Evolutionary conservation across 106 monocot genomes (phyloP).

Genomic region (Alisma plantagoaquatica): DNA sequence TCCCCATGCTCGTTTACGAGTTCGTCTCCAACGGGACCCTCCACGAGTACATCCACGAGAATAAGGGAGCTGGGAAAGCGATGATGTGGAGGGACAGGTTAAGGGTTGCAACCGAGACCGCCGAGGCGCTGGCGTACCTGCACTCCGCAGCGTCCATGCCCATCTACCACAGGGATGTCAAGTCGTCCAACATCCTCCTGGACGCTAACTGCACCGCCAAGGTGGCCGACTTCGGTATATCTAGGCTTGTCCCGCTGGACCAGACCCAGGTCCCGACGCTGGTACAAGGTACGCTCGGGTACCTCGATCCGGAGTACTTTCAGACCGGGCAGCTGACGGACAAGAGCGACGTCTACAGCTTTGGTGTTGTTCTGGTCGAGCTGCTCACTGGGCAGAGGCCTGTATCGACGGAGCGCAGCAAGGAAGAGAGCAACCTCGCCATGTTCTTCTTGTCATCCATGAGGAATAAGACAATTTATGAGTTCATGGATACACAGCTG

Average conservation of each 20-base stretch:
- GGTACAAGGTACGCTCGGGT: constrained; percentile 30
- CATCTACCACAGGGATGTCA: constrained; percentile 44
- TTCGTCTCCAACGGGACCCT: constrained; percentile 21
- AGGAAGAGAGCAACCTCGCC: constrained; percentile 20
- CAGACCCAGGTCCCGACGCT: constrained; percentile 15
- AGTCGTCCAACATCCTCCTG: constrained; percentile 35
- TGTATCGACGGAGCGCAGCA: too few relatives aligned
- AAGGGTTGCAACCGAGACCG: constrained; percentile 28
- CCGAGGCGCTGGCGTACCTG: constrained; percentile 37
- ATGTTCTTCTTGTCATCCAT: constrained; percentile 22
- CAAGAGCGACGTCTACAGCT: constrained; percentile 47
- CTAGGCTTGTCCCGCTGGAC: constrained; percentile 16
- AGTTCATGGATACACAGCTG: constrained; percentile 18
- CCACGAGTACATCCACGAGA: constrained; percentile 8
- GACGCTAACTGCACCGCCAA: constrained; percentile 30
- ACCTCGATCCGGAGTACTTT: constrained; percentile 43
- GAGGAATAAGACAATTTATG: background rate
- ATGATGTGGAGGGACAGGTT: constrained; percentile 15
- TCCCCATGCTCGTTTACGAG: constrained; percentile 20
- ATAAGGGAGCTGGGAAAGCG: too few relatives aligned
- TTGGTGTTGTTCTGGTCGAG: constrained; percentile 38
- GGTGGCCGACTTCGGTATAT: constrained; percentile 32
- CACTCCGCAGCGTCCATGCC: constrained; percentile 26
- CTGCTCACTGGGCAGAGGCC: constrained; percentile 28
- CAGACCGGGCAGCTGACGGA: constrained; percentile 24